Base-by-base conservation (phyloP, 2,329 filamentous ascomycete genomes). In the Claviceps purpurea region DNA sequence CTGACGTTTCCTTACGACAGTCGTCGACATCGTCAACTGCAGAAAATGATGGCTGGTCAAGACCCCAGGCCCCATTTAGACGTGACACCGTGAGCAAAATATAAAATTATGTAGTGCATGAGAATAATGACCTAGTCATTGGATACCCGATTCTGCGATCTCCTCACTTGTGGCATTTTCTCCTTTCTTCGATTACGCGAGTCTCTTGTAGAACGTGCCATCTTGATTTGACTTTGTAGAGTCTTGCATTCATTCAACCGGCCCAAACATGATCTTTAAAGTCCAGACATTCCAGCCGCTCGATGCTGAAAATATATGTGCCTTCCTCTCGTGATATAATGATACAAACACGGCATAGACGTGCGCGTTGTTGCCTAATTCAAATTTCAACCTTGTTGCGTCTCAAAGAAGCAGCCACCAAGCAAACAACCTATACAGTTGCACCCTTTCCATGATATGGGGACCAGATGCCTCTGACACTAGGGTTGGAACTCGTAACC, bases 401-500 rank as follows among this genome's bases (percentile, higher is more conserved):
- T 40, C 20, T 4, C 20, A 26, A 10, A 10, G 4, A 50, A 34
- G 11, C 3, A n/a, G 38, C 13, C 26, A 39, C n/a, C 44, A 5
- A 4, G 22, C 20, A 47, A 34, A 20, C 26, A 40, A 47, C 24
- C 66, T 70, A 81, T 57, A 82, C 77, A 56, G 65, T 60, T 69
- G 76, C 71, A 30, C 76, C 77, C 52, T 73, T 72, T 56, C 81
- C 79, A 65, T 86, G 82, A 65, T 83, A 85, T 47, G 82, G 82
- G 66, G 78, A 82, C 82, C 82, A 86, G 55, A 86, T 70, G 58
- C 82, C 82, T 73, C 82, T 77, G 50, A 86, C 81, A 69, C 80
- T 82, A 57, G 77, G 71, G 64, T 78, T 83, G 64, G 77, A 75
- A 67, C 80, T 84, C 56, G 70, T 74, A 49, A 85, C 79, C 10